Evolutionary conservation across 495 filamentous ascomycete genomes (phyloP).

Genomic region (Aspergillus incahuasiensis): DNA sequence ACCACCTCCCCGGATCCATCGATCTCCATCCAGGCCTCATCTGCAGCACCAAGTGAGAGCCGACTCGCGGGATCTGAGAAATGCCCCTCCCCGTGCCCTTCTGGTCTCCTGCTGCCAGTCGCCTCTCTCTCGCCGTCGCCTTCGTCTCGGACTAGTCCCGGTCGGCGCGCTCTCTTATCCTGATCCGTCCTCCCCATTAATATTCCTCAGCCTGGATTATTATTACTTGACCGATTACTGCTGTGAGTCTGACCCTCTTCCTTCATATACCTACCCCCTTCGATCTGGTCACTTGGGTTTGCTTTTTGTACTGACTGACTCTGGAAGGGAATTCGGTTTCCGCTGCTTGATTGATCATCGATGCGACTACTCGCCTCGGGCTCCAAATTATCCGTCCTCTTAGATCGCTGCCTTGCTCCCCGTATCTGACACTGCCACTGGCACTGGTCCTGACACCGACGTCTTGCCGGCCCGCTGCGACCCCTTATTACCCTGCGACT

Average conservation of each 20-base stretch:
- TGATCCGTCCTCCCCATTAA: neutral
- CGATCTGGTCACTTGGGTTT: neutral
- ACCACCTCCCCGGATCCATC: constrained; percentile 1
- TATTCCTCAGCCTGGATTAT: neutral
- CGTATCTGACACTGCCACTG: neutral
- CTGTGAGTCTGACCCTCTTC: neutral
- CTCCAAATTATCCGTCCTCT: constrained; percentile 9
- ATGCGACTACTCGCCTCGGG: constrained; percentile 13
- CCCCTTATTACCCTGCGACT: neutral
- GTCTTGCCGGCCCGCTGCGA: neutral
- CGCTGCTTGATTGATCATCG: constrained; percentile 13
- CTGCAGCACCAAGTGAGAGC: neutral
- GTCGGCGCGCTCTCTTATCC: neutral
- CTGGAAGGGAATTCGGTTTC: constrained; percentile 3
- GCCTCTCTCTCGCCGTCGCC: neutral
- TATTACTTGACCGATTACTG: neutral
- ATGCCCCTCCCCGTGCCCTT: neutral
- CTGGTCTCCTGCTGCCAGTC: neutral
- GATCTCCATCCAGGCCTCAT: neutral
- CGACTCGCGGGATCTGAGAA: constrained; percentile 1
- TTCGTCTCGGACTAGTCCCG: constrained; percentile 1
- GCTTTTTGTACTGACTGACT: neutral
- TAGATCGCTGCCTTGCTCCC: neutral
- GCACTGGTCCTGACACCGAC: no score
- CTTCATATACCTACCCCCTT: neutral